Evolutionary conservation across 169 alveolate genomes (phyloP), one percentile per base, ranked within the genome.

Genomic region (Babesia ovata): DNA sequence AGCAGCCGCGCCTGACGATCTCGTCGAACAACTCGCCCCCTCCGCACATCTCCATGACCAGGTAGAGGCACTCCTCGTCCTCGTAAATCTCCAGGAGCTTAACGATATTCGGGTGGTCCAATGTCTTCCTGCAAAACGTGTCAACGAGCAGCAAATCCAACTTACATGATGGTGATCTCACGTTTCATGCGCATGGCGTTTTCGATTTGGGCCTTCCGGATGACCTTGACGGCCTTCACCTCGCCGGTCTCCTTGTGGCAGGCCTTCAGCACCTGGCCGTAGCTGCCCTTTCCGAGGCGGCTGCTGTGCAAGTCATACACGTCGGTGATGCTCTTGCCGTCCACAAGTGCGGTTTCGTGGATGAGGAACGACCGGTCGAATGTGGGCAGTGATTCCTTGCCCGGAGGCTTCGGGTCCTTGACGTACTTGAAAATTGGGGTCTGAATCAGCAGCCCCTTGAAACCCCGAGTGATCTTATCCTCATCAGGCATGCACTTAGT

Each of bases 21-120:
- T 97, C 94, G 78, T 96, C 98, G 63, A 98, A 96, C 52, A 98
- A 91, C 88, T 98, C 99, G 28, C 99, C 99, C 22, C 99, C 99
- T 4, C 81, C 61, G 66, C 97, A 93, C 60, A 93, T 86, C 86
- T 95, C 98, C 96, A 95, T 91, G 42, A 95, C 96, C 78, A 95
- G 89, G 86, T 95, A 95, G 22, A 95, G 90, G 71, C 92, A 93
- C 42, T 94, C 92, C 69, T 69, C 84, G 54, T 95, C 98, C 87
- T 95, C 98, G 84, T 91, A 95, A 19, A 95, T 94, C 86, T 95
- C 97, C 53, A 89, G 92, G 56, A 95, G 91, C 77, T 94, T 95
- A 16, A 94, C 88, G 49, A 94, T 93, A 67, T 93, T 94, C 52
- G 98, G 98, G 63, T 94, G 98, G 79, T 94, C 98, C 91, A 94